Base-by-base conservation (phyloP, 2,329 filamentous ascomycete genomes). In the Diaporthe ampelina region DNA sequence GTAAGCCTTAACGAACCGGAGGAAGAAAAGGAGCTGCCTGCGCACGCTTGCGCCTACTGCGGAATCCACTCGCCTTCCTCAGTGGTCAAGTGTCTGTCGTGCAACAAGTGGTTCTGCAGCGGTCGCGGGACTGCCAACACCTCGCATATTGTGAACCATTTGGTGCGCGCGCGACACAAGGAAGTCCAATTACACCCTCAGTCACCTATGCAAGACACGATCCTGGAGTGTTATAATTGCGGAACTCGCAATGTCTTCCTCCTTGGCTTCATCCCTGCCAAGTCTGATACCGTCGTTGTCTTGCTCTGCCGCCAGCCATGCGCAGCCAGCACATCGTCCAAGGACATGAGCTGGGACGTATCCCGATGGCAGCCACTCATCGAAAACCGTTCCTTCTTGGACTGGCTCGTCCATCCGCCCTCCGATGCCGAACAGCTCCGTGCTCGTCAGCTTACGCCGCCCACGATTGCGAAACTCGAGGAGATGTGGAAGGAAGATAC, bases 331-430 rank as follows among this genome's bases (percentile, higher is more conserved):
- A 94, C 95, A 1, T 98, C 97, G 45, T 96, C 95, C 77, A 99
- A 99, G 85, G 97, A 99, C 81, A 98, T 99, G 95, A 99, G 97
- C 83, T 99, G 97, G 97, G 97, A 99, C 83, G 97, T 95, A 8
- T 97, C 96, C 35, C 92, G 95, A 81, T 99, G 97, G 97, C 95
- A 98, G 82, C 97, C 97, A 17, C 88, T 99, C 74, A 98, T 99
- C 77, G 95, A 98, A 83, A 97, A 99, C 81, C 94, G 97, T 67
- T 97, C 95, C 21, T 99, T 99, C 82, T 85, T 99, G 50, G 90
- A 93, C 52, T 99, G 97, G 97, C 94, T 99, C 32, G 96, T 99
- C 10, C 91, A 92, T 59, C 89, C 94, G 13, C 97, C 97, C 1
- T 94, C 94, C 45, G 97, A 99, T 81, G 94, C 97, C 78, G 97